These are phyloP conservation scores for Cronartium quercuum DNA, from an alignment of 1,284 basidiomycete genomes.

Conservation along the genomic window DNA sequence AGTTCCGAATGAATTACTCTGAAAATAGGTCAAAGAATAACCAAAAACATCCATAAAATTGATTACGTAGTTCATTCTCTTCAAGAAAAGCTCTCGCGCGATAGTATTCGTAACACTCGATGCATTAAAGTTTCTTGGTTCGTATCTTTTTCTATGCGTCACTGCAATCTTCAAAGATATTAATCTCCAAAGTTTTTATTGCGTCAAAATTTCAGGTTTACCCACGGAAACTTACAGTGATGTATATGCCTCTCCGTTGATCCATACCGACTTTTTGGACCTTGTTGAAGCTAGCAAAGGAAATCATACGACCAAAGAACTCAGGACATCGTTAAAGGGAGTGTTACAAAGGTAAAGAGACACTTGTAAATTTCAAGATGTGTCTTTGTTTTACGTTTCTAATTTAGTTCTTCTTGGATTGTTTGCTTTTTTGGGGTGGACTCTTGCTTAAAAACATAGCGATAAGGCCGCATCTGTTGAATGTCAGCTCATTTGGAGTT, in stretches of 20 bases:
- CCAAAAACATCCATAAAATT: not conserved
- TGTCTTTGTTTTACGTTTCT: not conserved
- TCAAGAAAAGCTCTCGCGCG: constrained; percentile 2
- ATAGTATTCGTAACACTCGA: constrained; percentile 19
- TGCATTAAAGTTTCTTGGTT: constrained; percentile 28
- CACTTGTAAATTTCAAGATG: not conserved
- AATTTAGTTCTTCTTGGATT: not conserved
- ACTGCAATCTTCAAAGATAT: not conserved
- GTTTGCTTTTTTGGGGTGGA: not conserved
- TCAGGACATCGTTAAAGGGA: constrained; percentile 5
- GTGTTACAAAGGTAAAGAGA: constrained; percentile 5
- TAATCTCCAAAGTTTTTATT: not conserved
- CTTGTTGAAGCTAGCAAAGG: constrained; percentile 24
- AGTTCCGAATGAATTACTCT: not conserved
- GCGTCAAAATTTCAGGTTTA: constrained; percentile 1
- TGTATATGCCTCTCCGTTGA: constrained; percentile 29
- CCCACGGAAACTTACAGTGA: constrained; percentile 14
- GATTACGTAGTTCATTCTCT: constrained; percentile 12
- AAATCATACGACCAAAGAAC: not conserved
- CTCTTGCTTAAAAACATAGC: not conserved
- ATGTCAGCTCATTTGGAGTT: not conserved
- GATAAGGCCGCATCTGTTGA: not conserved
- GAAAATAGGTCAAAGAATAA: too few relatives aligned
- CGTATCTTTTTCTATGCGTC: not conserved
- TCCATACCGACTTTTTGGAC: constrained; percentile 39